Base-by-base conservation (phyloP, 306 rosid genomes). In the Quercus ilex region DNA sequence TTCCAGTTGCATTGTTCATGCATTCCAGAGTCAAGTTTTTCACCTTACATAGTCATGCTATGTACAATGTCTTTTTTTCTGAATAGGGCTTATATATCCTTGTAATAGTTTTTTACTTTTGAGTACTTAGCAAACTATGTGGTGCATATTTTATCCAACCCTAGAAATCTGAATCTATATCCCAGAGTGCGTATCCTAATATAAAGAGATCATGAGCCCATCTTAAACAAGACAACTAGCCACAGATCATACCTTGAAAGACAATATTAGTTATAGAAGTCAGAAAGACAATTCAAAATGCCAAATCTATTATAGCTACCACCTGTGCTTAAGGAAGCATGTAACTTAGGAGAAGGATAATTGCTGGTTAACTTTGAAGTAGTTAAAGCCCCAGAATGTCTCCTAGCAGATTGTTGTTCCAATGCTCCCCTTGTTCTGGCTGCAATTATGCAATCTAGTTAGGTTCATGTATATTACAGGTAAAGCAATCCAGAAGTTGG, bases 281-380 rank as follows among this genome's bases (percentile, higher is more conserved):
- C 35, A 69, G 7, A 21, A 30, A 17, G 20, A 57, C 15, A 23
- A 20, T 21, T 18, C 6, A 75, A 15, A 76, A 64, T 30, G 35
- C 15, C 33, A 59, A 13, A 62, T 30, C 46, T 56, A 75, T 49
- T 49, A 11, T 49, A 69, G 4, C 14, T 53, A 77, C 77, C 67
- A 95, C 99, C 99, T 86, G 91, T 53, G 87, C 82, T 87, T 38
- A 86, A 75, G 82, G 92, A 69, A 74, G 91, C 88, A 73, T 87
- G 89, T 52, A 81, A 30, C 84, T 90, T 96, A 1, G 84, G 84
- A 77, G 96, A 82, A 77, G 96, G 80, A 82, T 86, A 87, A 53
- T 55, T 88, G 84, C 79, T 87, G 73, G 90, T 26, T 10, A 74
- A 58, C 90, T 89, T 93, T 20, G 93, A 86, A 74, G 83, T 78